Base-by-base conservation (phyloP, 805 yeast species). In the Teunomyces tritomae region DNA sequence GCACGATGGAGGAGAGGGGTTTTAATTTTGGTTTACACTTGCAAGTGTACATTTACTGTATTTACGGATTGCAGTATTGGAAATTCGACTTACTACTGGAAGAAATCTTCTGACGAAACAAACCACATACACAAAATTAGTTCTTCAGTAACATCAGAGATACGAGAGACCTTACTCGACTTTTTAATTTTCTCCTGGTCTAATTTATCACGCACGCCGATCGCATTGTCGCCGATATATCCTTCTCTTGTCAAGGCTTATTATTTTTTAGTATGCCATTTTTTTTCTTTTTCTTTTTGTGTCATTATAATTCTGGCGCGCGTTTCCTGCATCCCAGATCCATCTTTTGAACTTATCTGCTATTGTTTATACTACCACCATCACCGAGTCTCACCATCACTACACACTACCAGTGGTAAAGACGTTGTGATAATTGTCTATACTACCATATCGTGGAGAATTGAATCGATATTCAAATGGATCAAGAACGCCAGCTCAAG, bases 401-500 rank as follows among this genome's bases (percentile, higher is more conserved):
- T 14, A 36, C 40, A 37, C 27, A 26, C 40, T 24, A 11, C 13
- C n/a, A 8, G 8, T 28, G 16, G 26, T 16, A 11, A 17, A 35
- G 39, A 10, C 39, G 7, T 11, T 7, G 8, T 16, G 39, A 35
- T 10, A 11, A 20, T 28, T 17, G 26, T 17, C n/a, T 17, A 35
- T 32, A 35, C 8, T 6, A 20, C 6, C 7, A 5, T 20, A n/a
- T 20, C 28, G 5, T 13, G 16, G 16, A 32, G 35, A 30, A 34
- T 13, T 27, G 14, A 30, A 28, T 7, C 29, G 37, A 35, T n/a
- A 20, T 24, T 24, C n/a, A 49, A 32, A 32, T 53, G 53, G 36
- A 44, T 14, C 40, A 37, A 28, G 51, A 48, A 17, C 48, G 50
- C 34, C 40, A 44, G 37, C 49, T 46, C 57, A 58, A 52, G 53